Base-by-base conservation (phyloP, 768 basidiomycete species). In the Pholiota microspora region DNA sequence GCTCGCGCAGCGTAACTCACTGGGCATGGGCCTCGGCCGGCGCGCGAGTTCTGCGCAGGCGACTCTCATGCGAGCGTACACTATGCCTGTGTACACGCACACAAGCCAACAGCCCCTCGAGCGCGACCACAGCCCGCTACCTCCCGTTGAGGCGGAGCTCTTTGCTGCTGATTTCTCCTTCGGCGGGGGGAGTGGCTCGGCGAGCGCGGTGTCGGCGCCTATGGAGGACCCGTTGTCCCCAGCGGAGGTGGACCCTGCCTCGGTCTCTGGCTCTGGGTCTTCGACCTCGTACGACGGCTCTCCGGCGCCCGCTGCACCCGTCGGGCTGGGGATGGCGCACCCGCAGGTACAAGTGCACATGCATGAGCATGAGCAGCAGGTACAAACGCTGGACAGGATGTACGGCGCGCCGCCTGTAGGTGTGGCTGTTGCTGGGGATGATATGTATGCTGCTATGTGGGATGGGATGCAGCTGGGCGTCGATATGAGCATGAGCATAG, bases 141-240 rank as follows among this genome's bases (percentile, higher is more conserved):
- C 62, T 0, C 59, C 60, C 15, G 59, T 63, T 15, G 59, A 63
- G 16, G 23, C 55, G 1, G 53, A 44, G n/a, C 44, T 60, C 1
- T 63, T 63, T 35, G 42, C 40, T 0, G 31, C 48, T 1, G 52
- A 59, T n/a, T 62, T 62, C 40, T 57, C 58, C 1, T 62, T 62
- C 10, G 49, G 50, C 16, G 31, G 31, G 18, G n/a, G n/a, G n/a
- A n/a, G n/a, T n/a, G n/a, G n/a, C n/a, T n/a, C n/a, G n/a, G n/a
- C n/a, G n/a, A n/a, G n/a, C n/a, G n/a, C n/a, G n/a, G n/a, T n/a
- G n/a, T n/a, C n/a, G n/a, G n/a, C n/a, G n/a, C n/a, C n/a, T n/a
- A n/a, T n/a, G n/a, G n/a, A n/a, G n/a, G n/a, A n/a, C n/a, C n/a
- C n/a, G n/a, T n/a, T n/a, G n/a, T n/a, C n/a, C n/a, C 23, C 27